Base-by-base conservation (phyloP, 2,329 filamentous ascomycete genomes). In the Fonsecaea pugnacius region DNA sequence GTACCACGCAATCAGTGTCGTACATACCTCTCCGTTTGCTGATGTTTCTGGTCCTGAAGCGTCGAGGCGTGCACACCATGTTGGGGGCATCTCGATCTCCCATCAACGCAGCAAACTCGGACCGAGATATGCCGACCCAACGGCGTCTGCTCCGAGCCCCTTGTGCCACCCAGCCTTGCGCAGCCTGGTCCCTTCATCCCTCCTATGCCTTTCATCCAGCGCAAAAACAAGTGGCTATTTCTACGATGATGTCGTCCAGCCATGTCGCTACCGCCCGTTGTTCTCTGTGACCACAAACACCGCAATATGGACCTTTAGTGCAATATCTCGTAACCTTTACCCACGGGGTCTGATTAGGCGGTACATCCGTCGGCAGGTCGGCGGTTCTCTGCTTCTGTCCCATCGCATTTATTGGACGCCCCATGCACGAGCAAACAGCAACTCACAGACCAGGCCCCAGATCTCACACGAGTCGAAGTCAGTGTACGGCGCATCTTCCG, bases 401-500 rank as follows among this genome's bases (percentile, higher is more conserved):
- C 27, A 30, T 30, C 3, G 12, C 36, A 6, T 38, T 38, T 14
- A 16, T 6, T 40, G 36, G 12, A 40, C 16, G 12, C 14, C 5
- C 36, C 38, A 43, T 18, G 5, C 7, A 8, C 18, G 38, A n/a
- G 16, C 14, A n/a, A 43, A 18, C 7, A 4, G 14, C 4, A 33
- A 33, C 36, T 40, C 36, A n/a, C 36, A 7, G n/a, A 40, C 4
- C 4, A 40, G 16, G 36, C 36, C 9, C 36, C 36, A 40, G 36
- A 40, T 3, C 38, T 14, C 36, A 38, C 27, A 30, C 4, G 27
- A 30, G 27, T 3, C 6, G 27, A 30, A 30, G 27, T 30, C 27
- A 18, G 38, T 21, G 7, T 48, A 14, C 32, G 32, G 57, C 46
- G 16, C 21, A n/a, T 35, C 27, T 52, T 59, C 57, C 57, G 57